Base-by-base conservation (phyloP, 2,329 filamentous ascomycete species). In the Zymoseptoria brevis region DNA sequence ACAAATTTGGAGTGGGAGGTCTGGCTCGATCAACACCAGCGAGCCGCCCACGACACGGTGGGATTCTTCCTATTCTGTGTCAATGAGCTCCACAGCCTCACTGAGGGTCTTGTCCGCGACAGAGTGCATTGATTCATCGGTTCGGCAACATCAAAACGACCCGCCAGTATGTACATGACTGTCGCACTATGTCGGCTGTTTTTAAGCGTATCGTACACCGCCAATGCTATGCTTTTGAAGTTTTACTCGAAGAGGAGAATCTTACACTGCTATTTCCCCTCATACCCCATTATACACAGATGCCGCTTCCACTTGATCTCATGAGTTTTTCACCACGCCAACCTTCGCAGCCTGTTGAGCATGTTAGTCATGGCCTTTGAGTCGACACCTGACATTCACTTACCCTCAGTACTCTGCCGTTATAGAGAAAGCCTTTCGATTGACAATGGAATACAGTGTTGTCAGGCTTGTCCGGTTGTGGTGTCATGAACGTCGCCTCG, bases 401-500 rank as follows among this genome's bases (percentile, higher is more conserved):
- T 57, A 81, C 81, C 75, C 94, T 85, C 70, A 99, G 77, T 59
- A 96, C 82, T 62, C 94, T 83, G 61, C 93, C 92, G 74, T 99
- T 97, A 65, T 97, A 84, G 76, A 85, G 86, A 81, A 96, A 99
- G 57, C 94, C 94, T 82, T 96, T 97, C 76, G 90, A 89, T 81
- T 97, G 93, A 54, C 90, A 90, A 74, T 87, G 86, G 79, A 97
- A 94, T 71, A 96, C 89, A 58, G 86, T 88, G 68, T 90, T 90
- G 71, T 97, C 86, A 75, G 96, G 88, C 81, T 96, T 95, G 67
- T 85, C 91, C 56, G 86, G 83, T 79, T 90, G 85, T 50, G 91
- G 90, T 8, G 90, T 86, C 87, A 95, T 92, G 78, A 97, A 97
- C 21, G 90, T 94, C 45, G 94, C 94, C 81, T 99, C 94, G 75